Evolutionary conservation across 2,329 filamentous ascomycete species (phyloP).

Genomic region (Pleurostoma richardsiae): DNA sequence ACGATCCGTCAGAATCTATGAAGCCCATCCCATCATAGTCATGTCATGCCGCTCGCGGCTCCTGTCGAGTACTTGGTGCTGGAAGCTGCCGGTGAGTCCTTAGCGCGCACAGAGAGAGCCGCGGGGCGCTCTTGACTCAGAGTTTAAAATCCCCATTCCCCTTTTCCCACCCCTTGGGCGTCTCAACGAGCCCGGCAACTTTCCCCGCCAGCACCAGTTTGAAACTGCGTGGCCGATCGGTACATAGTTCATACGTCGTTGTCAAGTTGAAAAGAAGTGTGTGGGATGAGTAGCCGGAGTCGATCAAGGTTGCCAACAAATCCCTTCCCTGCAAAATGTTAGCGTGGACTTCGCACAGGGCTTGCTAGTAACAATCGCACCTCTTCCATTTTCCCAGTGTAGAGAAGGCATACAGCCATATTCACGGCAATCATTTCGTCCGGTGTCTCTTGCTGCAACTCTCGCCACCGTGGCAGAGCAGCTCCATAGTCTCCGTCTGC

Average conservation of each 20-base stretch:
- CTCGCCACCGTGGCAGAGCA: slow-evolving; percentile 59
- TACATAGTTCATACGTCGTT: slow-evolving; percentile 89
- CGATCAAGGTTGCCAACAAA: slow-evolving; percentile 62
- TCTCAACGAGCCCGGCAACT: slow-evolving; percentile 55
- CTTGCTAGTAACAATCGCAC: slow-evolving; percentile 28
- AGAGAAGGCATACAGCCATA: slow-evolving; percentile 76
- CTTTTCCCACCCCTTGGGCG: slow-evolving; percentile 62
- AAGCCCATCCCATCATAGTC: too few species aligned
- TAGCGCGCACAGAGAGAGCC: not conserved
- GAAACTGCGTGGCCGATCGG: slow-evolving; percentile 64
- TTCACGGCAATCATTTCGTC: slow-evolving; percentile 78
- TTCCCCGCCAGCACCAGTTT: slow-evolving; percentile 70
- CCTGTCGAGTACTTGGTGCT: too few species aligned
- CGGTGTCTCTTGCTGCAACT: slow-evolving; percentile 30
- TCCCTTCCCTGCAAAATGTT: slow-evolving; percentile 49
- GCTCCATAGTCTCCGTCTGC: slow-evolving; percentile 67
- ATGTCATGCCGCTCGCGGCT: too few species aligned
- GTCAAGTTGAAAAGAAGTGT: slow-evolving; percentile 84
- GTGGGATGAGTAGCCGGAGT: slow-evolving; percentile 62
- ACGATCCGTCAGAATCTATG: too few species aligned
- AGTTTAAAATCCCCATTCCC: slow-evolving; percentile 73
- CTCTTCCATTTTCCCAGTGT: slow-evolving; percentile 71
- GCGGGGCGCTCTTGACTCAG: slow-evolving; percentile 25
- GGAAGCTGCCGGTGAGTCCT: too few species aligned
- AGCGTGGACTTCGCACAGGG: slow-evolving; percentile 7